Conservation (phyloP, 2,329 filamentous ascomycete species). For the Calonectria pseudoturangicola region DNA sequence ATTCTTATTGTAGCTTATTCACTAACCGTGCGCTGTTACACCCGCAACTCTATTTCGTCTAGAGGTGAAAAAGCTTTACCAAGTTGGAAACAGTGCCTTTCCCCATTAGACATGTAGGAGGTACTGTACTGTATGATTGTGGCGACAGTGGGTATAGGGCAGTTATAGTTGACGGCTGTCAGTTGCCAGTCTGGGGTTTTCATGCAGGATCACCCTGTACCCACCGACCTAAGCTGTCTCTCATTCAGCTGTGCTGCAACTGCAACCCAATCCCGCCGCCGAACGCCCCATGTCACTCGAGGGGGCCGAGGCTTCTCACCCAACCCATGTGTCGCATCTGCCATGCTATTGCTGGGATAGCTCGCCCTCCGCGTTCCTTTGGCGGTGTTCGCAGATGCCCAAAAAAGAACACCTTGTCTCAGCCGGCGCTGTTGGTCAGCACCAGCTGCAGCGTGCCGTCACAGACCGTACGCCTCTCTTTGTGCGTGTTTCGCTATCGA, state of each 20-base stretch:
- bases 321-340: constrained; percentile 12
- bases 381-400: not conserved
- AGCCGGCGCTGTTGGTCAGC: no score
- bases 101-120: no score
- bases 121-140: not conserved
- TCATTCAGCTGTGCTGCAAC: constrained; percentile 20
- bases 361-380: not conserved
- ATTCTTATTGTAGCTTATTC: not conserved
- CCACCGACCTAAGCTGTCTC: constrained; percentile 12
- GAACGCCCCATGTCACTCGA: constrained; percentile 1
- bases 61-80: not conserved
- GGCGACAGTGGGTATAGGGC: constrained; percentile 4
- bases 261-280: constrained; percentile 16
- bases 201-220: constrained; percentile 14
- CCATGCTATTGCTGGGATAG: not conserved
- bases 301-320: constrained; percentile 2
- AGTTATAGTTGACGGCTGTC: not conserved
- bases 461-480: not conserved
- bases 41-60: constrained; percentile 28
- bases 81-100: no score
- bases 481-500: not conserved
- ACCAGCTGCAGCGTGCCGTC: not conserved
- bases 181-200: constrained; percentile 7
- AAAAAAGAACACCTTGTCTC: not conserved
- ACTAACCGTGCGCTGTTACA: not conserved